Base-by-base conservation (phyloP, 371 early-diverging fungal genomes). In the Coemansia sp. region DNA sequence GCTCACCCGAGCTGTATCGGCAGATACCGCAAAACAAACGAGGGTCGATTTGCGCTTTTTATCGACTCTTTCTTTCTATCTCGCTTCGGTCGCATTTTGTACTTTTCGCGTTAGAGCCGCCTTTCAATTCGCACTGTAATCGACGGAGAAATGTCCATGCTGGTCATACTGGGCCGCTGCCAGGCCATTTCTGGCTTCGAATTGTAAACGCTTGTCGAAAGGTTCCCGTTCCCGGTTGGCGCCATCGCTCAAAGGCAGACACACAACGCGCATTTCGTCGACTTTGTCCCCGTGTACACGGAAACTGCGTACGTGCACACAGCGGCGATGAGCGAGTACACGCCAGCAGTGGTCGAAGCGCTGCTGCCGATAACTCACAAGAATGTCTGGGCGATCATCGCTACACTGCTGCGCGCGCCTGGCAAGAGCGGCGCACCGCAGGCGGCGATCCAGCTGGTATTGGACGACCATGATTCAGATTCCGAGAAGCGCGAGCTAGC, bases 91-190 rank as follows among this genome's bases (percentile, higher is more conserved):
- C 48, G 3, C 30, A 35, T 36, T 53, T 30, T 35, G 14, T 53
- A 8, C 35, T 53, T 38, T 10, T 2, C 8, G 8, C 35, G 5
- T 4, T 53, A 6, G 16, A 38, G 7, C 26, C 10, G n/a, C 3
- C 35, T 16, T 51, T 33, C 4, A 52, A 34, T n/a, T 34, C 7
- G 12, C 39, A 4, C 14, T 30, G 6, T 30, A 20, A 31, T 50
- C 33, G 31, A 11, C 33, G 5, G 11, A 20, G 40, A 34, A 35
- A 74, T 69, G 75, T 52, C 66, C 2, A 69, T 76, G 76, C 71
- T 76, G 39, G 72, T 76, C 41, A 64, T 76, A 6, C 76, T 72
- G 30, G 76, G 76, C 5, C 63, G 76, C 48, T 71, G 53, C 30
- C 60, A 56, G 33, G 76, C 76, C 6, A 43, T 76, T 14, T 70